Evolutionary conservation across 2,329 filamentous ascomycete genomes (phyloP), one percentile per base, ranked within the genome.

Genomic region (Botrytis deweyae): DNA sequence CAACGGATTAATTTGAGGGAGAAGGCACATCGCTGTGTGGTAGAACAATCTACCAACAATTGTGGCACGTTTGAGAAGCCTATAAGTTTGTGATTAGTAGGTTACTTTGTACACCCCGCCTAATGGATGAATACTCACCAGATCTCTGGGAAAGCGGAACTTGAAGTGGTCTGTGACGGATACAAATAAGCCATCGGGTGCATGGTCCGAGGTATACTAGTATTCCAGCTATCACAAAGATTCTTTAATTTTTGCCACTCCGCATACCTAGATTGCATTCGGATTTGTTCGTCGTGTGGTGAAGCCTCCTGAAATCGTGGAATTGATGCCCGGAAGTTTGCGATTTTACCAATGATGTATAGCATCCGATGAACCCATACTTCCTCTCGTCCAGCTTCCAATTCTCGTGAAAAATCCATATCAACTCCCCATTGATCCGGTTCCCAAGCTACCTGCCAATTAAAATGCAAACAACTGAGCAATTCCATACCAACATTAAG

Each of bases 391-490:
- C 91, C 92, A 10, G 86, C 84, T 73, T 88, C 84, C 8, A 86
- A 86, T 63, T 87, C 85, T 12, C 86, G 84, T 10, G 84, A 83
- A 78, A 96, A 92, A 78, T 92, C 88, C 86, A 96, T 90, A 78
- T 97, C 91, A 29, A 98, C 86, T 1, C 92, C 93, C 95, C 95
- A 98, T 18, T 93, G 89, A 78, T 97, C 93, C 0, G 94, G 95
- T 72, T 97, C 90, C 93, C 94, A 97, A 0, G 93, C 91, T 20
- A 94, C 89, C 77, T 91, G 88, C 92, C 93, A 97, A 81, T 95
- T 94, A 82, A 94, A 94, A 77, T 93, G 91, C 25, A 98, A 85
- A 81, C 94, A 97, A 76, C 90, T 93, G 42, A 98, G 85, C n/a
- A 98, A 86, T 81, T 98, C 95, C 87, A 97, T 92, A 25, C 92